Base-by-base conservation (phyloP, 495 filamentous ascomycete species). In the Cairneyella variabilis region DNA sequence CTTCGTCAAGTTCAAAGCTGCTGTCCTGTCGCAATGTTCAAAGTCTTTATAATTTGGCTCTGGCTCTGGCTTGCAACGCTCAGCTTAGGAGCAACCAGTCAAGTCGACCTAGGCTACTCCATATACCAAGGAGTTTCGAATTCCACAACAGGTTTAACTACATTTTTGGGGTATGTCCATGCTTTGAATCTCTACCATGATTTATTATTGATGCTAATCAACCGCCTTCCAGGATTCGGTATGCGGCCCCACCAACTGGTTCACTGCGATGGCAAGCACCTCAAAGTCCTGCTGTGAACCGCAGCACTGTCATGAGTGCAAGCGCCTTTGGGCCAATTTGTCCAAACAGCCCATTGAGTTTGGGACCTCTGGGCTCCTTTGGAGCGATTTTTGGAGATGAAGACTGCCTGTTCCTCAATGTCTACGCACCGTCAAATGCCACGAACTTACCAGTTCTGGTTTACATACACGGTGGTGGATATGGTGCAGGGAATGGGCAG, bases 381-480 rank as follows among this genome's bases (percentile, higher is more conserved):
- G 0, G n/a, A 9, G 34, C 6, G 4, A 43, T 18, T 28, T 26
- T 43, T 30, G 72, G 70, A 0, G 59, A 70, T 32, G 76, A 79
- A 56, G 76, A 79, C 54, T 79, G 76, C 38, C 63, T 76, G 2
- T 75, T 71, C 47, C 49, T 76, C 16, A 73, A 71, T 46, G 62
- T 76, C 12, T 55, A 60, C 23, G 68, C 69, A 9, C 73, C 73
- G 0, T 42, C 66, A 8, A 66, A 64, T 34, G 64, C 63, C 28
- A 53, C 56, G 30, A 58, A 52, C 18, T 51, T 76, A n/a, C 79
- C 82, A 4, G 82, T 84, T 12, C n/a, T 44, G 22, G 41, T 44
- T 3, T 44, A 26, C 10, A 44, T 44, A 2, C 41, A 77, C 54
- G 83, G 83, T 1, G 83, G 83, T 18, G 82, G 74, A 0, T 86